Base-by-base conservation (phyloP, 2,329 filamentous ascomycete species). In the Coniochaeta ligniaria region DNA sequence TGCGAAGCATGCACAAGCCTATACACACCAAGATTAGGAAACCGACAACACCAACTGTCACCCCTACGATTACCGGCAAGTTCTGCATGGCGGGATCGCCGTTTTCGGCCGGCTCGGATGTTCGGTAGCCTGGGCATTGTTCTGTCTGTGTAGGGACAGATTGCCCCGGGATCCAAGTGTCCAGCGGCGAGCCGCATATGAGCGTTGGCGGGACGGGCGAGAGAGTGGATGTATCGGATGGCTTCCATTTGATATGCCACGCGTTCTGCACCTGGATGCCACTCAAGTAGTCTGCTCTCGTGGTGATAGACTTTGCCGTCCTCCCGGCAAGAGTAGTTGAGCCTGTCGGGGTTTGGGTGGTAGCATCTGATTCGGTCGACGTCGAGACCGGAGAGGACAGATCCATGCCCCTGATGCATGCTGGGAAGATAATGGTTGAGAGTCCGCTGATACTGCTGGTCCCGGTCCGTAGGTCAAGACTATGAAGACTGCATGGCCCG, bases 231-330 rank as follows among this genome's bases (percentile, higher is more conserved):
- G 31, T 57, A 16, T 57, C 54, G 28, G 31, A 36, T 26, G 54
- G 17, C 54, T 57, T 24, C 33, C 54, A 57, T 38, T 38, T 36
- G 54, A 57, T 57, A 57, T 57, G 31, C 54, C 54, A 57, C 54
- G 54, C 54, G 31, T 57, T 57, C 31, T 57, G 54, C 28, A 57
- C 17, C 38, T 38, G 54, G n/a, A 57, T 24, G 33, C 54, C 54
- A 36, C 31, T 38, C 12, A 26, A 38, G 54, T 57, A 57, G 31
- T 57, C 31, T 12, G 28, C 52, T 56, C 16, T 35, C 28, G 52
- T 56, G 12, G 16, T 20, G 35, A 36, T 36, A 17, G 31, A 5
- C 17, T 24, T 26, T 38, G 20, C 54, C 54, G 31, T 38, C 31
- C 12, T 17, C 17, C 12, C 54, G 54, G 31, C 31, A 35, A 57